Evolutionary conservation across 495 filamentous ascomycete species (phyloP), one percentile per base, ranked within the genome.

Genomic region (Daldinia decipiens): DNA sequence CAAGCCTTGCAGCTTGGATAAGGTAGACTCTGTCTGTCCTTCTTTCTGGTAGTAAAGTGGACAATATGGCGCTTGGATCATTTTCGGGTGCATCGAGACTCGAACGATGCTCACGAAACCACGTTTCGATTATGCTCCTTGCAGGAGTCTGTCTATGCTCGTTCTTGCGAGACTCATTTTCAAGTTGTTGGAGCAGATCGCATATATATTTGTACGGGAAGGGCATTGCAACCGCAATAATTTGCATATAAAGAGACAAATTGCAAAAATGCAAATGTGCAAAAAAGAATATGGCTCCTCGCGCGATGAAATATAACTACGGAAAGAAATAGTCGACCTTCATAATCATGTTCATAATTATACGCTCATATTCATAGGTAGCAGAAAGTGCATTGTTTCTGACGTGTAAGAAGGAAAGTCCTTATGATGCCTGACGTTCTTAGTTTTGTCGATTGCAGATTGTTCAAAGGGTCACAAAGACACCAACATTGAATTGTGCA

Each of bases 11-110:
- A 15, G 85, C 83, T 66, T 91, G 85, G 0, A 95, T 79, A 62
- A 80, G 81, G 75, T 93, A 97, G 8, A 93, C 90, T 24, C 93
- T 85, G 75, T 97, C 93, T 0, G 85, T 85, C 60, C 92, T 83
- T 71, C 86, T 89, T 65, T 92, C 88, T 0, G 93, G 93, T 17
- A 94, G 85, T 13, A 97, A 80, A 29, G 88, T 87, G 3, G 90
- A 93, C 0, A 95, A 83, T 21, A 95, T 79, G 0, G 90, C 88
- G 2, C 86, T 78, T 36, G 77, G 79, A 67, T 89, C 82, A 3
- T 86, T 86, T 51, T 82, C 79, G 4, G 82, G 76, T 3, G 81
- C 81, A 74, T 86, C 65, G 6, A 94, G 81, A 5, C 74, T 76
- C 12, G 78, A 76, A 1, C 79, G 84, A 76, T 93, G 85, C 5